Evolutionary conservation across 345 rosid genomes (phyloP).

Genomic region (Leavenworthia alabamica): DNA sequence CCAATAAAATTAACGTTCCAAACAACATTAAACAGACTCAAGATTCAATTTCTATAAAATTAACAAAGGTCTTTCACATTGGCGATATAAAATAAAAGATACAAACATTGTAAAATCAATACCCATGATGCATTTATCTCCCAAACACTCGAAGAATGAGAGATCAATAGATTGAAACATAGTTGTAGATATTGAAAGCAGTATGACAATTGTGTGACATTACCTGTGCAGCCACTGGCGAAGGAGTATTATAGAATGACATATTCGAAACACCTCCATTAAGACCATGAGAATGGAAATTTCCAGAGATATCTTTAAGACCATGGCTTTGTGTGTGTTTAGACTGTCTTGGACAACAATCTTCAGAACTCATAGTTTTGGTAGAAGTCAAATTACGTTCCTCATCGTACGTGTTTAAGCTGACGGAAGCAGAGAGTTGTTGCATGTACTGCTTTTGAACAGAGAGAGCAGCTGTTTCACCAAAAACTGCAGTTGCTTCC

Average conservation of each 20-base stretch:
- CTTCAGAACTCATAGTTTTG: slow-evolving; percentile 46
- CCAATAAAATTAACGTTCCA: background rate
- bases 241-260: slow-evolving; percentile 80
- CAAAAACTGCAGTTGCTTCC: slow-evolving; percentile 77
- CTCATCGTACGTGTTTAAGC: slow-evolving; percentile 42
- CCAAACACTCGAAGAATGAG: background rate
- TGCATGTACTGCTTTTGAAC: slow-evolving; percentile 75
- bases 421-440: slow-evolving; percentile 40
- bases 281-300: slow-evolving; percentile 58
- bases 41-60: background rate
- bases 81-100: background rate
- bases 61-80: background rate
- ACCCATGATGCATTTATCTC: slow-evolving; percentile 3
- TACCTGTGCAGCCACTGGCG: slow-evolving; percentile 85
- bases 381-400: slow-evolving; percentile 48
- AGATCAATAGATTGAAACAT: background rate
- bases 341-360: slow-evolving; percentile 57
- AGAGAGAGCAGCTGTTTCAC: slow-evolving; percentile 76
- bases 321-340: slow-evolving; percentile 65
- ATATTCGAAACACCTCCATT: slow-evolving; percentile 64
- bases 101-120: background rate
- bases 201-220: background rate
- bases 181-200: slow-evolving; percentile 5
- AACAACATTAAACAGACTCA: slow-evolving; percentile 1
- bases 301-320: slow-evolving; percentile 64